Evolutionary conservation across 2,329 filamentous ascomycete species (phyloP), one percentile per base, ranked within the genome.

Genomic region (Alternaria consortialis): DNA sequence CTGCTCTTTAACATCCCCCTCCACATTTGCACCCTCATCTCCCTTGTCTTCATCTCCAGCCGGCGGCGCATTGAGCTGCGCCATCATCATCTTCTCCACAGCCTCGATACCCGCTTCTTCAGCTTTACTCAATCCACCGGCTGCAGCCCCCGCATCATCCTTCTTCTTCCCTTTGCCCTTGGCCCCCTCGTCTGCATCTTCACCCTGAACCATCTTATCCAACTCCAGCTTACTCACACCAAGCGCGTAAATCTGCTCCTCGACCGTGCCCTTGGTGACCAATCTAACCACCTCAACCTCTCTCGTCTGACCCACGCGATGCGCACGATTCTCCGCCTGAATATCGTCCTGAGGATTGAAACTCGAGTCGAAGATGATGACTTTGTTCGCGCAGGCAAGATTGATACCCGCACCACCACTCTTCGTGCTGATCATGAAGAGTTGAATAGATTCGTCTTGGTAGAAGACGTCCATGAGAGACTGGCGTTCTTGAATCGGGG

Each of bases 331-430:
- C 83, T 98, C 95, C 0, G 95, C 95, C 78, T 99, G 95, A n/a
- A 97, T 89, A 75, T 99, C 95, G 69, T 98, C 94, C 76, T 99
- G 95, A 0, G 95, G 95, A 71, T 99, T 99, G 81, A 97, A 97
- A n/a, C 90, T 92, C 65, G 91, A 91, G 79, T 99, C 95, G 77
- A 98, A 97, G 73, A 99, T 95, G 79, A 99, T 88, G 69, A 99
- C 94, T 80, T 97, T 98, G 83, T 98, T 98, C 5, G 95, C 95
- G 36, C 91, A 92, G 7, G 94, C 95, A 56, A 99, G 82, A 79
- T 99, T 99, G 82, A 99, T 96, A 40, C 95, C 95, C 0, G 94
- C 95, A n/a, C 95, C 95, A 53, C 95, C 95, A 0, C 94, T 94
- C 62, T 93, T 94, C 0, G 95, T 99, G 1, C 92, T 95, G 6